A percentile compares a stretch with the other conserved stretches of the same genome.
These are phyloP conservation scores for Leccinum truebloodii DNA, from an alignment of 768 basidiomycete genomes.

Conservation along the genomic window DNA sequence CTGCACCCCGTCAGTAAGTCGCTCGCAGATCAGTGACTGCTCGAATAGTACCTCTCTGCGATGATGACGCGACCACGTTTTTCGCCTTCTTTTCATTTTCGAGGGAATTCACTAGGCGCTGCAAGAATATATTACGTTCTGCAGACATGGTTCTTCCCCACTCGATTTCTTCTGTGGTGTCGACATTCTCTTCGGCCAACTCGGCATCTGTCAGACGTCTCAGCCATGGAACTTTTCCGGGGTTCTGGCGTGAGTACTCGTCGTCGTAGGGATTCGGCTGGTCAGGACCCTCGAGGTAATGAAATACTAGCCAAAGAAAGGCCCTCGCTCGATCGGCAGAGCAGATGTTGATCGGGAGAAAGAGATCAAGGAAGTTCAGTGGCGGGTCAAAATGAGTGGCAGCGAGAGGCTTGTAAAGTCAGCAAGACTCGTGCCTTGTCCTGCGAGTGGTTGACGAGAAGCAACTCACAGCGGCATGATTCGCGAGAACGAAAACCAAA, in stretches of 20 bases:
- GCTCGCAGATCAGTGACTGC: not conserved
- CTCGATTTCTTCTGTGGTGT: constrained; percentile 72
- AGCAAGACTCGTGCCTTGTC: constrained; percentile 12
- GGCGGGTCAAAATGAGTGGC: constrained; percentile 72
- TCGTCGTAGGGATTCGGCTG: constrained; percentile 76
- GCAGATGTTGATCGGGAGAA: constrained; percentile 72
- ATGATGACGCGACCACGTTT: constrained; percentile 34
- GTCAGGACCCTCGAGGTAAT: constrained; percentile 72
- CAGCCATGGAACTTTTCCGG: constrained; percentile 65
- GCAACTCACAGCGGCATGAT: constrained; percentile 68
- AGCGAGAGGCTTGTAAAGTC: constrained; percentile 50
- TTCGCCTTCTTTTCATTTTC: constrained; percentile 54
- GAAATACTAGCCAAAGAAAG: constrained; percentile 82
- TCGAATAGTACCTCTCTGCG: constrained; percentile 25
- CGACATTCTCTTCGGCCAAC: constrained; percentile 68
- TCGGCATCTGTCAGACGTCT: constrained; percentile 57
- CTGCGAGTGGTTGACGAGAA: not conserved
- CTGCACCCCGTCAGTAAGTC: constrained; percentile 20
- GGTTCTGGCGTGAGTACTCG: constrained; percentile 54
- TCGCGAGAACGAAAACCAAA: constrained; percentile 79
- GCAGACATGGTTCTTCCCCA: constrained; percentile 78
- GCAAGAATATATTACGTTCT: constrained; percentile 69
- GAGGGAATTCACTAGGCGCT: constrained; percentile 59
- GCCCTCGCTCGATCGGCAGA: constrained; percentile 73
- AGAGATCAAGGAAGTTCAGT: constrained; percentile 81